Percentiles rank a stretch among this genome's conserved stretches.
Conservation (phyloP, 176 grass and related monocot species). For the Pontederia paniculata region DNA sequence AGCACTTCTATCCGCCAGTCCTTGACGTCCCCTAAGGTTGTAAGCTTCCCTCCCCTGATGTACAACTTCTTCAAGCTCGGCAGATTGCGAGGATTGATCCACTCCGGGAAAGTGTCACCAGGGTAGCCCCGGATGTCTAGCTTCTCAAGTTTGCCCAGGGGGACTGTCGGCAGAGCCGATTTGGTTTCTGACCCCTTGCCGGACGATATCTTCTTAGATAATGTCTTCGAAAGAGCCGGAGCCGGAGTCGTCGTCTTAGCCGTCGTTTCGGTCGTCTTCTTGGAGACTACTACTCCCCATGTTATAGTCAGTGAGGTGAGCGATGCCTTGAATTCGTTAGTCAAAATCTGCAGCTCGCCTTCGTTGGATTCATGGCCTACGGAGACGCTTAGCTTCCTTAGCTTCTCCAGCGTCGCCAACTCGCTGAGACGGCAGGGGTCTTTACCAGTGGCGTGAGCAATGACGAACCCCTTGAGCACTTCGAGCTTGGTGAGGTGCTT, state of each 20-base stretch:
- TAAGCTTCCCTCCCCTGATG: slow-evolving; percentile 7
- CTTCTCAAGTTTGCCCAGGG: slow-evolving; percentile 14
- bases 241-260: neutral
- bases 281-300: neutral
- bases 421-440: slow-evolving; percentile 12
- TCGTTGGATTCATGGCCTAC: slow-evolving; percentile 7
- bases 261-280: neutral
- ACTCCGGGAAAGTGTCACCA: neutral
- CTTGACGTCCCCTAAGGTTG: neutral
- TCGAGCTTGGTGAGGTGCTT: slow-evolving; percentile 5
- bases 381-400: slow-evolving; percentile 14
- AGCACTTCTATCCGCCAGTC: slow-evolving; percentile 5
- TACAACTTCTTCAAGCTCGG: slow-evolving; percentile 17
- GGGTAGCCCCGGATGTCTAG: slow-evolving; percentile 11
- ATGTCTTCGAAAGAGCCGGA: too few relatives aligned
- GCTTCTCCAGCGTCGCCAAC: neutral
- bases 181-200: too few relatives aligned
- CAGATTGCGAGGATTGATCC: slow-evolving; percentile 7
- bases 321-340: neutral
- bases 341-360: neutral
- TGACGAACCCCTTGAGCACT: slow-evolving; percentile 17
- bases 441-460: slow-evolving; percentile 1
- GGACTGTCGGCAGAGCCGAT: neutral
- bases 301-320: slow-evolving; percentile 14
- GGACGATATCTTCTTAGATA: too few relatives aligned